A percentile compares a stretch with the other conserved stretches of the same genome.
Conservation (phyloP, 1,284 basidiomycete species). For the Singerocomus rubriflavus region DNA sequence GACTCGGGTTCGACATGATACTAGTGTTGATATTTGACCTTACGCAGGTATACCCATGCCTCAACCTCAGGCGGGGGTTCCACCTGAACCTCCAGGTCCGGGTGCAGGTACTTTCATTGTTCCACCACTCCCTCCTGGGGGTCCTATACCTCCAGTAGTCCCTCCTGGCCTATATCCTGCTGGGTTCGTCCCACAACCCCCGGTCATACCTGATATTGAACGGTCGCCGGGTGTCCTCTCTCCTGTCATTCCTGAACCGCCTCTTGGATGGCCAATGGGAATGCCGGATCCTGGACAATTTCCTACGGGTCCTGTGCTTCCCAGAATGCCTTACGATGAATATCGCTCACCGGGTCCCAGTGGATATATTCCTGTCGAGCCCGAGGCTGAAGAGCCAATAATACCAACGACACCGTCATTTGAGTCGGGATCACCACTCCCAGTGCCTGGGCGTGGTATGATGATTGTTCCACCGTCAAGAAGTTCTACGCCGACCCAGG, state of each 20-base stretch:
- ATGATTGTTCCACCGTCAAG: slow-evolving; percentile 19
- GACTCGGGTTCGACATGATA: not conserved
- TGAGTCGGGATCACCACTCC: slow-evolving; percentile 19
- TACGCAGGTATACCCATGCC: slow-evolving; percentile 29
- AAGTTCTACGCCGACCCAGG: slow-evolving; percentile 29
- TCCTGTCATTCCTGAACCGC: slow-evolving; percentile 27
- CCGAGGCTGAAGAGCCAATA: slow-evolving; percentile 18
- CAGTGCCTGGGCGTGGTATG: slow-evolving; percentile 19
- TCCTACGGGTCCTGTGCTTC: slow-evolving; percentile 20
- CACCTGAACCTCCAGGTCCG: slow-evolving; percentile 9
- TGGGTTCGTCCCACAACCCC: slow-evolving; percentile 34
- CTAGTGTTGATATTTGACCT: slow-evolving; percentile 6
- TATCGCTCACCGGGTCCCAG: slow-evolving; percentile 4
- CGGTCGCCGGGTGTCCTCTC: slow-evolving; percentile 12
- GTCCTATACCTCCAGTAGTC: slow-evolving; percentile 17
- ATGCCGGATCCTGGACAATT: slow-evolving; percentile 30
- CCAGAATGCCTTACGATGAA: slow-evolving; percentile 11
- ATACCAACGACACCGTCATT: slow-evolving; percentile 25
- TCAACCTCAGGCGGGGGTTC: slow-evolving; percentile 9
- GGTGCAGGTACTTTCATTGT: slow-evolving; percentile 20
- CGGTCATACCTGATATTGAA: slow-evolving; percentile 28
- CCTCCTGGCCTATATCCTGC: slow-evolving; percentile 20
- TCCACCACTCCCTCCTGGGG: slow-evolving; percentile 23
- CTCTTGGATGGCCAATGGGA: slow-evolving; percentile 14
- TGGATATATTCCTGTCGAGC: slow-evolving; percentile 4